Conservation (phyloP, 495 filamentous ascomycete species). For the Penicillium desertorum region DNA sequence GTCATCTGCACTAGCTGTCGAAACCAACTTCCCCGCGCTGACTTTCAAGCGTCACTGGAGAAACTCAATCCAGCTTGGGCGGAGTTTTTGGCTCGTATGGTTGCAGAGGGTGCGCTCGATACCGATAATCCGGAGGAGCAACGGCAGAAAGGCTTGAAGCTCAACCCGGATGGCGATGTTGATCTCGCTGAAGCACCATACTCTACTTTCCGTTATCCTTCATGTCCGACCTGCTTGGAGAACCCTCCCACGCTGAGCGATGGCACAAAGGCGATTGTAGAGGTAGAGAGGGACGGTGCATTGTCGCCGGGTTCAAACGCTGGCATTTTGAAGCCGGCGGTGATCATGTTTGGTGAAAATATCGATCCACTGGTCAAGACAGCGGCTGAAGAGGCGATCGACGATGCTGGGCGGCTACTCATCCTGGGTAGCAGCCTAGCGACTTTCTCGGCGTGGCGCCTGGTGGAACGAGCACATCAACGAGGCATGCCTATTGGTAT, state of each 20-base stretch:
- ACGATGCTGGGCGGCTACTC: constrained; percentile 69
- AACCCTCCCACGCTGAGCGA: constrained; percentile 61
- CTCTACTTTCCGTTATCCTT: constrained; percentile 84
- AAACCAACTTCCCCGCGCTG: constrained; percentile 61
- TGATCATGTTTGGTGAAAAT: constrained; percentile 94
- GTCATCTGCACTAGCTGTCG: constrained; percentile 79
- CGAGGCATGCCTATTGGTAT: constrained; percentile 81
- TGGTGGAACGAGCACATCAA: constrained; percentile 80
- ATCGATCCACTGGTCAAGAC: constrained; percentile 65
- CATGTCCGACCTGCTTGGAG: constrained; percentile 77
- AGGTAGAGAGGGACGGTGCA: constrained; percentile 79
- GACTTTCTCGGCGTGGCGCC: constrained; percentile 90
- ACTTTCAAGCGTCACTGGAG: constrained; percentile 75
- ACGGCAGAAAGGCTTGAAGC: constrained; percentile 65
- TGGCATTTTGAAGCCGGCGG: constrained; percentile 85
- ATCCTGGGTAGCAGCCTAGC: constrained; percentile 87
- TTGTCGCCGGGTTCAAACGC: constrained; percentile 67
- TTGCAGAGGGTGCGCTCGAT: constrained; percentile 69
- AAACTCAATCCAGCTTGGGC: constrained; percentile 85
- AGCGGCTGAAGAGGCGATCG: constrained; percentile 77
- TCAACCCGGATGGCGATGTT: constrained; percentile 93
- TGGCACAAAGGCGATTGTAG: constrained; percentile 56
- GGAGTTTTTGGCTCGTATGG: constrained; percentile 66
- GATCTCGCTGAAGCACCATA: constrained; percentile 88
- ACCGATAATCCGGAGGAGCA: constrained; percentile 74